phyloP scores from a whole-genome alignment of 352 stramenopile species.

The Thraustotheca clavata region DNA sequence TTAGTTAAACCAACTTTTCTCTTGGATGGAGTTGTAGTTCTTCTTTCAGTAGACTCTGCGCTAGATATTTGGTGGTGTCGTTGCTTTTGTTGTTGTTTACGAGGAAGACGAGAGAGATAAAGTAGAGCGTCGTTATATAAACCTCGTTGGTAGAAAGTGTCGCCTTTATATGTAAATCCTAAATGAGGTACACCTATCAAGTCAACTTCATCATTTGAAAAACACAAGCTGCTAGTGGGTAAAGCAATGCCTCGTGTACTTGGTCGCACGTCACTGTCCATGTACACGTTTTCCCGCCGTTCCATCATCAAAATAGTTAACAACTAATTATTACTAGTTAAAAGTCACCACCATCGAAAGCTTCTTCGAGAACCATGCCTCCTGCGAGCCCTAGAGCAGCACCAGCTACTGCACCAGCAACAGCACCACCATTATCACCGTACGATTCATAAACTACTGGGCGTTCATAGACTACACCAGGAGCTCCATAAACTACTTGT shows the following conservation, averaged over 20 bases:
- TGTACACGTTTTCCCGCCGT: background rate
- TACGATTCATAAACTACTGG: background rate
- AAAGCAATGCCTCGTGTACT: background rate
- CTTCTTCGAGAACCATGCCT: background rate
- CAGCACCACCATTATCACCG: background rate
- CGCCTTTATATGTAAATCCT: conserved; percentile 56
- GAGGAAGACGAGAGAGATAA: conserved; percentile 63
- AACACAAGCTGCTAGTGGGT: background rate
- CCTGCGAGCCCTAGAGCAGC: background rate
- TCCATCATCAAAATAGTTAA: background rate
- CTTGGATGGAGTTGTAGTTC: background rate
- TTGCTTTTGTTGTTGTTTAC: conserved; percentile 34
- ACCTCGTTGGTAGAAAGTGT: conserved; percentile 63
- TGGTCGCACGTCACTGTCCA: background rate
- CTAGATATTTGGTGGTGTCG: conserved; percentile 24
- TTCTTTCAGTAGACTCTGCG: too few species aligned
- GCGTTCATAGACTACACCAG: background rate
- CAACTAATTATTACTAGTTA: background rate
- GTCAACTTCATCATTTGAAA: background rate
- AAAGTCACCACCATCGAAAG: background rate
- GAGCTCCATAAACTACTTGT: background rate
- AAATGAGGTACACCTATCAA: conserved; percentile 33
- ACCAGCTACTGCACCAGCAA: background rate
- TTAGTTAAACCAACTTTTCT: conserved; percentile 4
- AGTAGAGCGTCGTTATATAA: conserved; percentile 54